These are phyloP conservation scores for Punctularia strigosozonata DNA, from an alignment of 768 basidiomycete genomes.

Conservation along the genomic window DNA sequence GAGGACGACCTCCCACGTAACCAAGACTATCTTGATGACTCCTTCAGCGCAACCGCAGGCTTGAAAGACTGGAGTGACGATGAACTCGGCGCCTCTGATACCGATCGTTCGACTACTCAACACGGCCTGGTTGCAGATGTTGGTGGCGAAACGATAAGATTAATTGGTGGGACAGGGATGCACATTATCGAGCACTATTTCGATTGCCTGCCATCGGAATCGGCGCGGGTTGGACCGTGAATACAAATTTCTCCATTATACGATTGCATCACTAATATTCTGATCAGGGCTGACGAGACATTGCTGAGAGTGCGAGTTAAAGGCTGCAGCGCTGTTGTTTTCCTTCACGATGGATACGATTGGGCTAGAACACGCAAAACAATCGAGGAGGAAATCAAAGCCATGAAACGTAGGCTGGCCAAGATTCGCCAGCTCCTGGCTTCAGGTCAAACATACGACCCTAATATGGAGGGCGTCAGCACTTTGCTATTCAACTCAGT, in stretches of 20 bases:
- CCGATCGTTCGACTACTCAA: constrained; percentile 5
- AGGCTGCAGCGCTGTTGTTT: constrained; percentile 51
- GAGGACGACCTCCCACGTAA: constrained; percentile 87
- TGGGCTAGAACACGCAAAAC: constrained; percentile 78
- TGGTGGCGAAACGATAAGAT: constrained; percentile 79
- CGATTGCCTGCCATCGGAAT: constrained; percentile 48
- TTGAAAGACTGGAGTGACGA: constrained; percentile 63
- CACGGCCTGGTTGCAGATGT: constrained; percentile 39
- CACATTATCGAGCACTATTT: constrained; percentile 66
- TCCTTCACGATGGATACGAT: constrained; percentile 91
- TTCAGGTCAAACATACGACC: constrained; percentile 77
- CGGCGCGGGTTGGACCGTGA: constrained; percentile 36
- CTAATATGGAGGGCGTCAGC: constrained; percentile 57
- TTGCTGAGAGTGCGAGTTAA: constrained; percentile 42
- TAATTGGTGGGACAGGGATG: constrained; percentile 56
- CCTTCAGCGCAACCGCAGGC: constrained; percentile 70
- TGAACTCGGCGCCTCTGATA: constrained; percentile 57
- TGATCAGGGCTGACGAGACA: constrained; percentile 32
- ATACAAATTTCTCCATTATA: constrained; percentile 10
- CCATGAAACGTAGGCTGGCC: constrained; percentile 74
- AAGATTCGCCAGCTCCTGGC: constrained; percentile 90
- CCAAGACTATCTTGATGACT: constrained; percentile 74
- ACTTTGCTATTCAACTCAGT: constrained; percentile 87
- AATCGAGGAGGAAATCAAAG: constrained; percentile 81
- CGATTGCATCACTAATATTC: constrained; percentile 4